Base-by-base conservation (phyloP, 2,329 filamentous ascomycete species). In the Xylariales sp. region DNA sequence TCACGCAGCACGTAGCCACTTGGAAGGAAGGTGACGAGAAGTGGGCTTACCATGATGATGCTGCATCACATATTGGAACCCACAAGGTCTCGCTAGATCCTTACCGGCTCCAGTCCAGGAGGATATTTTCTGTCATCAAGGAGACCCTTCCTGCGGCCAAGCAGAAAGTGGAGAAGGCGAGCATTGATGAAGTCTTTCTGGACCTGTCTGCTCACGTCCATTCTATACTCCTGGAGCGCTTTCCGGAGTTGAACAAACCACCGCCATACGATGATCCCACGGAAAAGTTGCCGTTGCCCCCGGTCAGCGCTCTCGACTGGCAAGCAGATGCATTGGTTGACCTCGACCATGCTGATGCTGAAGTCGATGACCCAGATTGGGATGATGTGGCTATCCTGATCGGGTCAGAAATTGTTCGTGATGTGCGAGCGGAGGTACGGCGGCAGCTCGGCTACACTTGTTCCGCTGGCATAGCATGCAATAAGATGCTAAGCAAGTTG, bases 21-120 rank as follows among this genome's bases (percentile, higher is more conserved):
- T 97, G 90, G 82, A 83, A 86, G 52, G 90, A 95, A 59, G 91
- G 91, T 0, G 88, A 96, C 45, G 84, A 85, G 49, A 86, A 79
- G 53, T 98, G 93, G 93, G 86, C 83, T 10, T 98, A 98, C 57
- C 83, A 85, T 39, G 78, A 88, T 20, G 87, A 95, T 57, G 84
- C 88, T 8, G 81, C 78, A 38, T 78, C 76, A 53, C 81, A 88
- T 51, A 93, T 96, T 50, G 80, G 78, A 27, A 90, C 83, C 21
- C 85, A 96, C 60, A 98, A 98, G 63, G 93, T 97, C 25, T 95
- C 87, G 6, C 68, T 98, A 27, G 93, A 98, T 59, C 88, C 89
- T 8, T 98, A 97, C 62, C 78, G 93, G 24, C 71, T 87, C 20
- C 78, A 96, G 61, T 94, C 87, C 14, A 76, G 89, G 44, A 85